Base-by-base conservation (phyloP, 2,329 filamentous ascomycete genomes). In the Berkeleyomyces rouxiae region DNA sequence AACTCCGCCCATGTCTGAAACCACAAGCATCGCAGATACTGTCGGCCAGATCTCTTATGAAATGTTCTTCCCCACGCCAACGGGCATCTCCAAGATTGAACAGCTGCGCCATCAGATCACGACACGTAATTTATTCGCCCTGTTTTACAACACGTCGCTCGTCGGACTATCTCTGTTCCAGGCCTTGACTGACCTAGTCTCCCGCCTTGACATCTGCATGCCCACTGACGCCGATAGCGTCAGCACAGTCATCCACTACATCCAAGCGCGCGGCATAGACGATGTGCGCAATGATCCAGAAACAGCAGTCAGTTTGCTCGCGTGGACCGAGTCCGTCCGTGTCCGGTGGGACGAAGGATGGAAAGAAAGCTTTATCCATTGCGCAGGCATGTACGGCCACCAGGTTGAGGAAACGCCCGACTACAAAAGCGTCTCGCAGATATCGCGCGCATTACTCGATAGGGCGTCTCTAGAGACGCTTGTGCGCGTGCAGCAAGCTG, bases 341-440 rank as follows among this genome's bases (percentile, higher is more conserved):
- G 79, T 87, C 7, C 77, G 77, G 4, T 86, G 84, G 83, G 78
- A 82, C 53, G 81, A 84, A 66, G 83, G 84, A 1, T 89, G 84
- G 77, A 76, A 80, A 13, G 85, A 88, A 69, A 78, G 79, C 36
- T 89, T 86, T 67, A 74, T 82, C 5, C 85, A 89, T 69, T 81
- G 82, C 66, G 80, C 79, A 2, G 86, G 86, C 36, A 82, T 87
- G 78, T 83, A 79, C 69, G 75, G 69, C 53, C 53, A 31, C 10
- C 74, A 72, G 33, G 70, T 83, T n/a, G 79, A 83, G 65, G 67
- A 67, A 3, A 77, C 75, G 31, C 72, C 77, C 9, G 84, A 86
- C 67, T 87, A 80, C 70, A 77, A 76, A 63, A 72, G 75, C 57
- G 71, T 87, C 33, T 82, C 82, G 1, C 78, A 82, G 1, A 81